A percentile compares a stretch with the other conserved stretches of the same genome.
Conservation (phyloP, 2,329 filamentous ascomycete genomes). For the Colletotrichum costaricense region DNA sequence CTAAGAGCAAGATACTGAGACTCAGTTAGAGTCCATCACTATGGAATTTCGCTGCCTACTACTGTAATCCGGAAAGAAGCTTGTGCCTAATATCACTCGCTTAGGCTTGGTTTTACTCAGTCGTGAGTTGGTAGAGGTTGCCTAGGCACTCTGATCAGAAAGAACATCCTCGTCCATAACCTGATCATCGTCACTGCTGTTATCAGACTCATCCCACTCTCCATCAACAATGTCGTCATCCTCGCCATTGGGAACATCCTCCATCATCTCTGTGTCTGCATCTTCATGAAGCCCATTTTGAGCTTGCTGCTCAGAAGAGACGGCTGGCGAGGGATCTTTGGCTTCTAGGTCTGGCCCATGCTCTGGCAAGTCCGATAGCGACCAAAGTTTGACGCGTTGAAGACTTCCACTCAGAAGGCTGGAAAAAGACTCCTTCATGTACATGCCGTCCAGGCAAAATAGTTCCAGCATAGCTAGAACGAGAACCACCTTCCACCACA, state of each 20-base stretch:
- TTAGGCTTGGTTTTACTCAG: background rate
- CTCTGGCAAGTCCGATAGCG: background rate
- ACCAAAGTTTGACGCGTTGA: background rate
- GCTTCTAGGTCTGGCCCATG: background rate
- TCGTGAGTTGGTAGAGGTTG: background rate
- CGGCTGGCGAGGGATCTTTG: background rate
- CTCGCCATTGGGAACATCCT: background rate
- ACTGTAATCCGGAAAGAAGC: background rate
- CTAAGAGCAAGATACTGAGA: background rate
- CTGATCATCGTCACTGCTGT: background rate
- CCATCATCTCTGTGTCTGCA: background rate
- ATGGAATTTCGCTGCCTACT: background rate
- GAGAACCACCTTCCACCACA: background rate
- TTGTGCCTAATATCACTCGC: background rate
- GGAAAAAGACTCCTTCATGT: background rate
- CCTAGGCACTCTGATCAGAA: background rate
- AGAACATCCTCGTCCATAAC: background rate
- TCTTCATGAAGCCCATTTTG: background rate
- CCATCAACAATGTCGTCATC: background rate
- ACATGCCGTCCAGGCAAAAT: background rate
- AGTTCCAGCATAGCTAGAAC: background rate
- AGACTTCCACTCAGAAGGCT: background rate
- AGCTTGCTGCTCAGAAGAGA: background rate
- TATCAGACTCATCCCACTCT: background rate
- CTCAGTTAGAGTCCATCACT: background rate